phyloP scores from a whole-genome alignment of 371 early-diverging fungal species.

The Thermomucor indicae-seudaticae region DNA sequence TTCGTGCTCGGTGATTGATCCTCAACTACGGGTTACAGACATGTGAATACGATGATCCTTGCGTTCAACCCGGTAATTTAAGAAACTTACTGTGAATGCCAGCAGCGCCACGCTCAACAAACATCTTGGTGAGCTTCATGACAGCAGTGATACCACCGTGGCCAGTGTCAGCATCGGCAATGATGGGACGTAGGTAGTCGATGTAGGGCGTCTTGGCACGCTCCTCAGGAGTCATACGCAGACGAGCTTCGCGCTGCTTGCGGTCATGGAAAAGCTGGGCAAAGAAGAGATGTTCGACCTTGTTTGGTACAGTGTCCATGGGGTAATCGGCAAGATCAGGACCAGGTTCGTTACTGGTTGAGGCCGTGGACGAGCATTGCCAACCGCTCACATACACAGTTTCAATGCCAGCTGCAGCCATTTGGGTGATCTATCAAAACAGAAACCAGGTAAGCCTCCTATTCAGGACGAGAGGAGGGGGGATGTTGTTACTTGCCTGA shows the following conservation, averaged over 20 bases:
- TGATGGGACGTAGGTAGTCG: conserved; percentile 94
- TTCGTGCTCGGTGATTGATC: conserved; percentile 96
- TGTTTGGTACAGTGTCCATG: conserved; percentile 98
- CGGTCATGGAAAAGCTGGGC: conserved; percentile 98
- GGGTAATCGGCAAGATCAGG: conserved; percentile 99
- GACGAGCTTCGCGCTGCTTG: conserved; percentile 90
- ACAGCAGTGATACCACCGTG: conserved; percentile 93
- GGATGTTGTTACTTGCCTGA: conserved; percentile 72
- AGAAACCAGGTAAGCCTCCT: neutral
- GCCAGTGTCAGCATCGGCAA: conserved; percentile 98
- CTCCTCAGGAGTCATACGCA: conserved; percentile 62
- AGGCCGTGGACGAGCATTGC: conserved; percentile 98
- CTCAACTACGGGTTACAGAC: conserved; percentile 57
- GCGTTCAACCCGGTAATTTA: neutral
- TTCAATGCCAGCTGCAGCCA: conserved; percentile 93
- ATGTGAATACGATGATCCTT: neutral
- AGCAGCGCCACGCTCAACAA: conserved; percentile 93
- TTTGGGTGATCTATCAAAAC: conserved; percentile 59
- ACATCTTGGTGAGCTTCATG: conserved; percentile 93
- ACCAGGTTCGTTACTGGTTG: conserved; percentile 96
- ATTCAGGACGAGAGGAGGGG: neutral
- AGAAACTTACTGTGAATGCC: conserved; percentile 69
- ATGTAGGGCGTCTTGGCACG: conserved; percentile 73
- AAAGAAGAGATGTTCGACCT: conserved; percentile 97
- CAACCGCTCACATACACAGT: conserved; percentile 95